Conservation (phyloP, 257 asterid genomes). For the Thymus quinquecostatus region DNA sequence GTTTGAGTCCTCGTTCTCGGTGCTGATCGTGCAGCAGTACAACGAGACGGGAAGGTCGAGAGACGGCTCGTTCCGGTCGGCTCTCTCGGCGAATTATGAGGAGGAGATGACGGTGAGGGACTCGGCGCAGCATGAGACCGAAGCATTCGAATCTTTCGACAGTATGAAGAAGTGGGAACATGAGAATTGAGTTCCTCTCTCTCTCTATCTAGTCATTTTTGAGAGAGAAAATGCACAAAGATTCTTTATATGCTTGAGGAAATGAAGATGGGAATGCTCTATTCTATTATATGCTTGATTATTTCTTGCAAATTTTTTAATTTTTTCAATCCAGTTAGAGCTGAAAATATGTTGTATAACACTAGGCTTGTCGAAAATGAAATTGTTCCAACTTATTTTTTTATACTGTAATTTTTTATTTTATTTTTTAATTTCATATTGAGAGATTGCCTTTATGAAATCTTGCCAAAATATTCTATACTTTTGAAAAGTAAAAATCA, state of each 20-base stretch:
- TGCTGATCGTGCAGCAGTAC: conserved; percentile 82
- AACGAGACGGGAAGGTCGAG: conserved; percentile 23
- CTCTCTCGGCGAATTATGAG: conserved; percentile 37
- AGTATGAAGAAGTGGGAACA: conserved; percentile 58
- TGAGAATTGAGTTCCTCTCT: conserved; percentile 19
- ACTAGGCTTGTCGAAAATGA: not conserved
- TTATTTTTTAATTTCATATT: not conserved
- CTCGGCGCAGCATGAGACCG: conserved; percentile 44
- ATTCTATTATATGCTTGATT: not conserved
- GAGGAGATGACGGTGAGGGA: conserved; percentile 44
- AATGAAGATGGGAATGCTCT: too few relatives aligned
- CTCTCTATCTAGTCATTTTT: not conserved
- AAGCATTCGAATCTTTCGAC: conserved; percentile 46
- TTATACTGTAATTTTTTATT: not conserved
- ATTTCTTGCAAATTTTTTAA: not conserved
- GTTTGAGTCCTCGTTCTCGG: conserved; percentile 64
- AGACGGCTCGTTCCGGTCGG: conserved; percentile 49
- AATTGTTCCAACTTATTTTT: not conserved
- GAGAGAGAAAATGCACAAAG: not conserved
- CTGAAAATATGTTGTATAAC: not conserved
- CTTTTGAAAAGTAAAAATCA: not conserved
- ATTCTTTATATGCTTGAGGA: too few relatives aligned
- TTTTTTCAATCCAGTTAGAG: not conserved
- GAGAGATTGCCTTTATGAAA: conserved; percentile 9
- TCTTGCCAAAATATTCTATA: not conserved